A percentile compares a stretch with the other conserved stretches of the same genome.
Evolutionary conservation across 2,329 filamentous ascomycete species (phyloP).

Genomic region (Scytalidium lignicola): DNA sequence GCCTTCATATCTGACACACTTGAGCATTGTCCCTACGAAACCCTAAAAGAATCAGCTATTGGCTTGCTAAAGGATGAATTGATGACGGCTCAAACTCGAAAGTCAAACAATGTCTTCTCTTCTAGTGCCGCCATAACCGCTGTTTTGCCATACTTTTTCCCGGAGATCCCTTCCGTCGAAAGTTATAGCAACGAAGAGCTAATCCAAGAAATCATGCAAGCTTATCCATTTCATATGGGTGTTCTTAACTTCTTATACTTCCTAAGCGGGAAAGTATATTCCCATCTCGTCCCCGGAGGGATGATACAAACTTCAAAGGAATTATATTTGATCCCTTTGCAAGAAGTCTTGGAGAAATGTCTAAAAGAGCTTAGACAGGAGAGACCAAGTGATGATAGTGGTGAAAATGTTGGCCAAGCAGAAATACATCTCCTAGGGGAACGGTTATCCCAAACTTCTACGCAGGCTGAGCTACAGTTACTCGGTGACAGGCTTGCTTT

Average conservation of each 20-base stretch:
- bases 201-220: constrained; percentile 46
- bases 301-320: constrained; percentile 54
- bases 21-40: constrained; percentile 59
- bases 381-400: not conserved
- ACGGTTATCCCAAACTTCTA: constrained; percentile 15
- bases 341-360: constrained; percentile 34
- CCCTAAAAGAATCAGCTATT: constrained; percentile 57
- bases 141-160: constrained; percentile 58
- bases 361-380: constrained; percentile 6
- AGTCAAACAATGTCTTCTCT: constrained; percentile 38
- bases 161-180: constrained; percentile 44
- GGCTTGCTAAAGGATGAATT: constrained; percentile 61
- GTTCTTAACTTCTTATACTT: constrained; percentile 58
- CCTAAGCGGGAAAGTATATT: constrained; percentile 42
- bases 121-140: constrained; percentile 51
- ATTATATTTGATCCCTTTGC: constrained; percentile 51
- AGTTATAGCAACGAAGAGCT: constrained; percentile 38
- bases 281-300: constrained; percentile 46
- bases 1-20: constrained; percentile 60
- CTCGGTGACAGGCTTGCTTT: constrained; percentile 21
- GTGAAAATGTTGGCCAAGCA: constrained; percentile 7
- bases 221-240: constrained; percentile 51
- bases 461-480: constrained; percentile 16
- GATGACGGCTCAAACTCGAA: constrained; percentile 32
- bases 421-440: constrained; percentile 22